Evolutionary conservation across 495 filamentous ascomycete genomes (phyloP).

Genomic region (Penicillium angulare): DNA sequence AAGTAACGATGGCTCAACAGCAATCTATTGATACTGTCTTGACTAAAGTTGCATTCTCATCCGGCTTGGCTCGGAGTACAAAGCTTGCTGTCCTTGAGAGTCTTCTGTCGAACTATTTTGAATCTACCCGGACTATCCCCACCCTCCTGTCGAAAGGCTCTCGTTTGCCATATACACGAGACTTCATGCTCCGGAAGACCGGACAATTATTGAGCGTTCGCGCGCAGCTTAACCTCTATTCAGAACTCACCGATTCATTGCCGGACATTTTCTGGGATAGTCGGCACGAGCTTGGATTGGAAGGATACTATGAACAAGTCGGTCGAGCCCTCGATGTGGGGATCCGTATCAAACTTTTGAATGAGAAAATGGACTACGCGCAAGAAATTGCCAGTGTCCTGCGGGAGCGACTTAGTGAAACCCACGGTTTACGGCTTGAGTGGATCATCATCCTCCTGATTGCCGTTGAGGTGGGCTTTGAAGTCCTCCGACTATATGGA

Average conservation of each 20-base stretch:
- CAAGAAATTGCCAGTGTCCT: constrained; percentile 91
- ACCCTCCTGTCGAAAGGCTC: constrained; percentile 64
- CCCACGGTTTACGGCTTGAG: constrained; percentile 82
- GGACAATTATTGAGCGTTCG: constrained; percentile 88
- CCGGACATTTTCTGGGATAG: constrained; percentile 98
- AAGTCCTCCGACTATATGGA: constrained; percentile 59
- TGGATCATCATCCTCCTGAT: constrained; percentile 97
- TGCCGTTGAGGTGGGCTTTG: constrained; percentile 81
- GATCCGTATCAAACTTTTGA: constrained; percentile 87
- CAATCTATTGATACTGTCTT: constrained; percentile 71
- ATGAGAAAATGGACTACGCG: constrained; percentile 97
- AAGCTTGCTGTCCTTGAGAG: constrained; percentile 93
- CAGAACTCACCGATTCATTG: constrained; percentile 90
- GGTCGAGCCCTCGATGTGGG: constrained; percentile 87
- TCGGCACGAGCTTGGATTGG: constrained; percentile 78
- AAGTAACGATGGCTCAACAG: constrained; percentile 15
- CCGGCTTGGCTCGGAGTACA: constrained; percentile 90
- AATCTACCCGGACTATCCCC: constrained; percentile 78
- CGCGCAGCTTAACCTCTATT: constrained; percentile 94
- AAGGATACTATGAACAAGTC: constrained; percentile 92
- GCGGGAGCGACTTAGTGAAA: constrained; percentile 84
- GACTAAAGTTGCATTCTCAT: constrained; percentile 94
- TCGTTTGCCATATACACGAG: constrained; percentile 66
- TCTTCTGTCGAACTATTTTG: constrained; percentile 77
- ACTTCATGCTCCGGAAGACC: constrained; percentile 87